Evolutionary conservation across 2,329 filamentous ascomycete genomes (phyloP), one percentile per base, ranked within the genome.

Genomic region (Cryphonectria nitschkei): DNA sequence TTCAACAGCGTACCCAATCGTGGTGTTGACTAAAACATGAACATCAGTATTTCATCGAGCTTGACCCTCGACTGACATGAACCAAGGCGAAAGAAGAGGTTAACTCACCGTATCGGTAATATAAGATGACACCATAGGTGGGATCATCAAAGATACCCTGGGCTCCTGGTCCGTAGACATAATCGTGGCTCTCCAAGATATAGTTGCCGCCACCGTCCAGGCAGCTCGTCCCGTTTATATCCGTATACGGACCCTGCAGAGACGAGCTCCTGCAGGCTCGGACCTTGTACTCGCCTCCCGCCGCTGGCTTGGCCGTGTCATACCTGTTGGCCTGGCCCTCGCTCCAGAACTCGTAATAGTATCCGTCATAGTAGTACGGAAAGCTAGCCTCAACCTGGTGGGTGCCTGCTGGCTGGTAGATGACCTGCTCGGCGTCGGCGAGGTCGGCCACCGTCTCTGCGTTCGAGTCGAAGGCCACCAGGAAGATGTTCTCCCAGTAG

Each of bases 401-500:
- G 0, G 77, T 79, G 1, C 84, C 85, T 0, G 78, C 79, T 0
- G 85, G 79, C 60, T 89, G 82, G 78, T 85, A 90, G 1, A 86
- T 84, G 67, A 91, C 79, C 65, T 89, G 84, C 70, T 82, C 75
- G 0, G 77, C 71, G 3, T 68, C 69, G 14, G 52, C 50, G 11
- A 69, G 64, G 5, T 76, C 74, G 5, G 76, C 72, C 2, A 75
- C 75, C 39, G 77, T 79, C 16, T 77, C 80, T 9, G 79, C 77
- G 5, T 78, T 74, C 37, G 78, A 76, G 60, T 75, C 76, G 77
- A 92, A 84, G 50, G 82, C 76, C 0, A 88, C 87, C 75, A 89
- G 87, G 80, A 88, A 91, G 70, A 93, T 84, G 75, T 89, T 86
- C 4, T 81, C 79, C 90, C 90, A 93, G 83, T 92, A 93, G 8